A percentile compares a stretch with the other conserved stretches of the same genome.
These are phyloP conservation scores for Epichloe coenophiala DNA, from an alignment of 2,329 filamentous ascomycete genomes.

Conservation along the genomic window DNA sequence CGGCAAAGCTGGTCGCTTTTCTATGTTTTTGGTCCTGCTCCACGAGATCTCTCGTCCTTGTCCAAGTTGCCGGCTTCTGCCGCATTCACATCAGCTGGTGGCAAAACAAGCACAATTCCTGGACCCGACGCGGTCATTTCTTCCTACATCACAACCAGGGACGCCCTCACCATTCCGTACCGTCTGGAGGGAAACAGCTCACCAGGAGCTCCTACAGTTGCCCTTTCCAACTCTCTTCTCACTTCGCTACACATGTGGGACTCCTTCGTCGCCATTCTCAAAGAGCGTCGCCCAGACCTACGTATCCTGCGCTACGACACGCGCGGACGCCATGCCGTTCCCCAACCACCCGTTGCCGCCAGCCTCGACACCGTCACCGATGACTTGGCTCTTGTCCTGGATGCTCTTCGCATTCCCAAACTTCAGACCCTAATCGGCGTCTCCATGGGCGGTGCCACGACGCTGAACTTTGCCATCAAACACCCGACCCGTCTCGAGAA, in stretches of 20 bases:
- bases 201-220: constrained; percentile 55
- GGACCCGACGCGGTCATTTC: constrained; percentile 40
- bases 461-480: constrained; percentile 56
- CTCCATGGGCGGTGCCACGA: constrained; percentile 67
- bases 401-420: constrained; percentile 53
- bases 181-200: constrained; percentile 59
- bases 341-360: constrained; percentile 33
- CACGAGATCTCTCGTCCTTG: constrained; percentile 51
- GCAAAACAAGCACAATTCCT: constrained; percentile 40
- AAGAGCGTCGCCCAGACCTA: constrained; percentile 45
- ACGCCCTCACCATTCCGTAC: constrained; percentile 58
- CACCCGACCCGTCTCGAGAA: constrained; percentile 44
- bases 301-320: constrained; percentile 66
- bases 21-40: constrained; percentile 66
- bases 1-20: constrained; percentile 57
- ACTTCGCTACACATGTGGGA: constrained; percentile 75
- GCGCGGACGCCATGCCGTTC: constrained; percentile 49
- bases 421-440: constrained; percentile 61
- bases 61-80: constrained; percentile 32
- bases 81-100: constrained; percentile 41
- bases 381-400: constrained; percentile 53
- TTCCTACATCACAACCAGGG: constrained; percentile 54
- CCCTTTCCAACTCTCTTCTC: constrained; percentile 70
- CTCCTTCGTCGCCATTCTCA: constrained; percentile 50
- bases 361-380: constrained; percentile 52